These are phyloP conservation scores for Russula foetens DNA, from an alignment of 768 basidiomycete species.

Conservation along the genomic window DNA sequence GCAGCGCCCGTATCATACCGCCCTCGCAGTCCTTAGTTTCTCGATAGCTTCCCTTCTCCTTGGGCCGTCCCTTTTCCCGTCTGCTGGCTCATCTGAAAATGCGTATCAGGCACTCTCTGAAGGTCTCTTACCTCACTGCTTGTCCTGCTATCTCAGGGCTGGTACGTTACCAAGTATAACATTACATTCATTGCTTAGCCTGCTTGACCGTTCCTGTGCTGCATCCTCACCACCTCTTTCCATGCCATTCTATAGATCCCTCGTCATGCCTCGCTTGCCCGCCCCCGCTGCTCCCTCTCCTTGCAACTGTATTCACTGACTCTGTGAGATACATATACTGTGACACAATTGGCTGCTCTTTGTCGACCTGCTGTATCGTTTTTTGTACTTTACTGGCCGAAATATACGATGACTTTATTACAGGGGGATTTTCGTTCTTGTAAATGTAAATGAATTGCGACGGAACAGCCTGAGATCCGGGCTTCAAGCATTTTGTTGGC, in stretches of 20 bases:
- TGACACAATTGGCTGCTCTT: slow-evolving; percentile 1
- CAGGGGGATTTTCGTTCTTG: neutral
- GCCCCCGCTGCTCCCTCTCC: neutral
- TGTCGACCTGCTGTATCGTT: slow-evolving; percentile 11
- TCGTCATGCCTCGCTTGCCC: slow-evolving; percentile 4
- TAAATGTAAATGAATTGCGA: neutral
- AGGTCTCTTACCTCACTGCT: neutral
- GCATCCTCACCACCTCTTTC: neutral
- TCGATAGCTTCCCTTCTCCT: neutral
- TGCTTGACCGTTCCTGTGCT: neutral
- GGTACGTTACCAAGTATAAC: neutral
- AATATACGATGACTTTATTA: neutral
- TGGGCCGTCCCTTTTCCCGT: neutral
- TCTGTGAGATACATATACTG: slow-evolving; percentile 18
- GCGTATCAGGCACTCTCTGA: neutral
- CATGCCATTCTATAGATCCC: neutral
- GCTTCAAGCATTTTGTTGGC: neutral
- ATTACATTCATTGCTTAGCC: neutral
- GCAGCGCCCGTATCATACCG: slow-evolving; percentile 13
- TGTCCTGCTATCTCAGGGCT: neutral
- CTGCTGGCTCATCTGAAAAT: neutral
- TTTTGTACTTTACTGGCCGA: neutral
- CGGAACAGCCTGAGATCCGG: neutral
- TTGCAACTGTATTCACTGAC: slow-evolving; percentile 14
- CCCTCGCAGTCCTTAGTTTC: slow-evolving; percentile 8